Conservation (phyloP, 208 protist species). For the Trypanosoma congolense region DNA sequence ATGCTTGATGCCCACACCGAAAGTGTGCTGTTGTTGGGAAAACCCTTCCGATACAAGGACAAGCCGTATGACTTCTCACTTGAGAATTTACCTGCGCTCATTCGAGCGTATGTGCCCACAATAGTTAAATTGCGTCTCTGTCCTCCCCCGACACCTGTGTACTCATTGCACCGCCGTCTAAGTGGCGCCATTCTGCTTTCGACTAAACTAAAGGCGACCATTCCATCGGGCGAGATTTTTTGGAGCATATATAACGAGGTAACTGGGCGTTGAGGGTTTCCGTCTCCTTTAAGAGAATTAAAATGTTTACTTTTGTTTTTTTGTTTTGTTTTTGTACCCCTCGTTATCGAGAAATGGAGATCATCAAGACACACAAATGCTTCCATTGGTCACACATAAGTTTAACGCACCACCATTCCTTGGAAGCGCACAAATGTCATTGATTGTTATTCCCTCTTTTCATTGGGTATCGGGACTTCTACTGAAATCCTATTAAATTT, state of each 20-base stretch:
- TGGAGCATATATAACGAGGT: constrained; percentile 50
- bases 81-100: constrained; percentile 76
- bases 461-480: too few relatives aligned
- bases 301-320: constrained; percentile 5
- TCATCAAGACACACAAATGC: too few relatives aligned
- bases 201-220: constrained; percentile 79
- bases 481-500: too few relatives aligned
- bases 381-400: too few relatives aligned
- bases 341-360: too few relatives aligned
- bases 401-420: too few relatives aligned
- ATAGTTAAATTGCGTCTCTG: constrained; percentile 91
- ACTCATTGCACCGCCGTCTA: constrained; percentile 95
- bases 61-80: constrained; percentile 84
- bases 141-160: constrained; percentile 87
- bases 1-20: constrained; percentile 90
- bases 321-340: too few relatives aligned
- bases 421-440: too few relatives aligned
- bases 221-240: constrained; percentile 73
- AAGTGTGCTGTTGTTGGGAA: constrained; percentile 86
- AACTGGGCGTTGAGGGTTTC: constrained; percentile 5
- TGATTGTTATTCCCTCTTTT: too few relatives aligned
- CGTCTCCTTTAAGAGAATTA: neutral
- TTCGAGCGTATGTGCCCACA: constrained; percentile 82
- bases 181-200: constrained; percentile 92
- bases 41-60: constrained; percentile 77